Evolutionary conservation across 2,329 filamentous ascomycete species (phyloP).

Genomic region (Cytospora paraplurivora): DNA sequence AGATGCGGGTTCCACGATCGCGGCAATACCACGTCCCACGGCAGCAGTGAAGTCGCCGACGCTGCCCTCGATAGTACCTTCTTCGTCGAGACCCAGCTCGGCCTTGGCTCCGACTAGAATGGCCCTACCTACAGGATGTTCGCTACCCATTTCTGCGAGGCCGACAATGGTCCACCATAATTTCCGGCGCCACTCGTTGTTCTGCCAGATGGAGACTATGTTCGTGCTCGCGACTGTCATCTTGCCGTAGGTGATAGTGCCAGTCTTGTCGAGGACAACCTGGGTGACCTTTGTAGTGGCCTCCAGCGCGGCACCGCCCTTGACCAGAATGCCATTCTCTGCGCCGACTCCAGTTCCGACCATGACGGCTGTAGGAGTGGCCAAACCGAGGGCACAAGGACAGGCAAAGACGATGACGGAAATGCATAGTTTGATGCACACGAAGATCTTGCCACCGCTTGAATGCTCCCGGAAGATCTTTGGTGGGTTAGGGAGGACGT

Average conservation of each 20-base stretch:
- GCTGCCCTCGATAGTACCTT: constrained; percentile 77
- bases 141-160: constrained; percentile 92
- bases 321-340: constrained; percentile 95
- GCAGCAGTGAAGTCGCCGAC: constrained; percentile 81
- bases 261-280: constrained; percentile 93
- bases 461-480: constrained; percentile 79
- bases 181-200: constrained; percentile 66
- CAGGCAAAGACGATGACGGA: constrained; percentile 98
- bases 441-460: constrained; percentile 91
- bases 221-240: constrained; percentile 84
- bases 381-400: constrained; percentile 92
- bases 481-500: constrained; percentile 80
- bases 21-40: constrained; percentile 84
- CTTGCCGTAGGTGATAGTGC: constrained; percentile 89
- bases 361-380: constrained; percentile 97
- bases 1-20: constrained; percentile 75
- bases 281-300: constrained; percentile 87
- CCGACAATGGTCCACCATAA: constrained; percentile 97
- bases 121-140: constrained; percentile 93
- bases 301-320: constrained; percentile 90
- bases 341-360: constrained; percentile 97
- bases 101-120: constrained; percentile 75
- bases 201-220: constrained; percentile 69
- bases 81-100: constrained; percentile 70
- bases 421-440: constrained; percentile 95